phyloP scores from a whole-genome alignment of 331 rosid species.

The Malus hybrid region DNA sequence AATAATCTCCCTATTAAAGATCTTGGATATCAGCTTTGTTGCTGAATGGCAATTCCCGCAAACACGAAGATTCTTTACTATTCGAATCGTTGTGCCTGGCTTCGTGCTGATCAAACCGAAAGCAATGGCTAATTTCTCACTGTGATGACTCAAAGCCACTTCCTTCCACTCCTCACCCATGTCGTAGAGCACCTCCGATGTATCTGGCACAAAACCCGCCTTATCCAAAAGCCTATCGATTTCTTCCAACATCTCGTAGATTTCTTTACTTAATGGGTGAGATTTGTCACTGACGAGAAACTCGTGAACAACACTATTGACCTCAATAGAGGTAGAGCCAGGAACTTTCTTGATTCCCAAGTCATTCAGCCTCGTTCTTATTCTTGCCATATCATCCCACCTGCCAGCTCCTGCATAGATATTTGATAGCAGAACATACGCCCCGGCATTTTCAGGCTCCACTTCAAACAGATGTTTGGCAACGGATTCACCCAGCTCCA shows the following conservation, averaged over 20 bases:
- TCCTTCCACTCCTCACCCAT: constrained; percentile 74
- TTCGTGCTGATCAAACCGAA: constrained; percentile 72
- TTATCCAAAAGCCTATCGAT: constrained; percentile 48
- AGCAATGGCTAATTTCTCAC: constrained; percentile 71
- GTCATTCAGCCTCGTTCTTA: constrained; percentile 62
- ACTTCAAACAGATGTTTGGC: constrained; percentile 53
- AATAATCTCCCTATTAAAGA: constrained; percentile 64
- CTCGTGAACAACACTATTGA: constrained; percentile 71
- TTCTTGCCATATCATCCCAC: constrained; percentile 80
- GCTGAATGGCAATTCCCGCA: constrained; percentile 74
- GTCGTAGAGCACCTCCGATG: constrained; percentile 74
- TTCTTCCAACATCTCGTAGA: constrained; percentile 54
- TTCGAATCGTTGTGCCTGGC: constrained; percentile 53
- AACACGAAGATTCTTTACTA: constrained; percentile 75
- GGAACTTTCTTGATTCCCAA: constrained; percentile 83
- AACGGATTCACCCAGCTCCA: constrained; percentile 54
- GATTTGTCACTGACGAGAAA: constrained; percentile 71
- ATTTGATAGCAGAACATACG: constrained; percentile 67
- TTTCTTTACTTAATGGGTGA: constrained; percentile 48
- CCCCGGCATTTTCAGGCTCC: constrained; percentile 67
- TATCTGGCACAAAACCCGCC: constrained; percentile 57
- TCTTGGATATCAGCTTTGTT: constrained; percentile 67
- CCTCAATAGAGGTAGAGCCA: constrained; percentile 69
- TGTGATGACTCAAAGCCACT: constrained; percentile 65
- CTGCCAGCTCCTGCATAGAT: constrained; percentile 68